These are phyloP conservation scores for Metschnikowia reukaufii DNA, from an alignment of 805 yeast genomes.

Conservation along the genomic window DNA sequence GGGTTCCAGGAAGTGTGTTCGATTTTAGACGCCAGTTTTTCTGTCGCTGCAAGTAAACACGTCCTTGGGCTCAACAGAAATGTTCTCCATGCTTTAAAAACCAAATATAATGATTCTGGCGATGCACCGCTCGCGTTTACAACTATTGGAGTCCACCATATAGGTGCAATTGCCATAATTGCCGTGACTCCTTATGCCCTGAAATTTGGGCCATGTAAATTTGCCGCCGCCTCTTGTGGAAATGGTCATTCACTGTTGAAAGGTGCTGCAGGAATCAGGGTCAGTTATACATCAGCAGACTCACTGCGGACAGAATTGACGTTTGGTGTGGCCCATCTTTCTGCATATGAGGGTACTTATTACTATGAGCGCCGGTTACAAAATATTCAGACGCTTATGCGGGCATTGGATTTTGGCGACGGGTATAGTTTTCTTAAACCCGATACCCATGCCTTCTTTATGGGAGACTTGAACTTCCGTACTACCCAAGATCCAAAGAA, in stretches of 20 bases:
- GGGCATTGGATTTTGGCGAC: constrained; percentile 58
- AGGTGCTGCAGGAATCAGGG: constrained; percentile 67
- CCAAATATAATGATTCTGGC: constrained; percentile 25
- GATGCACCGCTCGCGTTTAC: constrained; percentile 35
- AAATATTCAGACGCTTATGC: constrained; percentile 50
- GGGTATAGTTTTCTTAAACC: constrained; percentile 55
- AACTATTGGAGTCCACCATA: constrained; percentile 42
- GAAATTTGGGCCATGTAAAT: constrained; percentile 28
- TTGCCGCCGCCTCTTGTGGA: constrained; percentile 53
- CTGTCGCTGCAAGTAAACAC: constrained; percentile 33
- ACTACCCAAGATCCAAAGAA: constrained; percentile 32
- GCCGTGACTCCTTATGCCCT: constrained; percentile 46
- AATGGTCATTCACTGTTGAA: constrained; percentile 61
- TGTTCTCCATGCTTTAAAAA: constrained; percentile 34
- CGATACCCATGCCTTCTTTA: constrained; percentile 58
- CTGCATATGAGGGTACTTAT: constrained; percentile 71
- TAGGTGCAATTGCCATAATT: constrained; percentile 60
- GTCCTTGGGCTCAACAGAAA: constrained; percentile 37
- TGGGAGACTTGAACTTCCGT: constrained; percentile 89
- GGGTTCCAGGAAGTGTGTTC: constrained; percentile 68
- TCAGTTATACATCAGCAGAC: constrained; percentile 31
- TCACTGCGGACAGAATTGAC: constrained; percentile 43
- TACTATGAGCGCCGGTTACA: constrained; percentile 50
- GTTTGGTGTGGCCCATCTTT: constrained; percentile 68
- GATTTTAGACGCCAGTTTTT: constrained; percentile 53